These are phyloP conservation scores for Verticillium alfalfae DNA, from an alignment of 2,329 filamentous ascomycete species.

Conservation along the genomic window DNA sequence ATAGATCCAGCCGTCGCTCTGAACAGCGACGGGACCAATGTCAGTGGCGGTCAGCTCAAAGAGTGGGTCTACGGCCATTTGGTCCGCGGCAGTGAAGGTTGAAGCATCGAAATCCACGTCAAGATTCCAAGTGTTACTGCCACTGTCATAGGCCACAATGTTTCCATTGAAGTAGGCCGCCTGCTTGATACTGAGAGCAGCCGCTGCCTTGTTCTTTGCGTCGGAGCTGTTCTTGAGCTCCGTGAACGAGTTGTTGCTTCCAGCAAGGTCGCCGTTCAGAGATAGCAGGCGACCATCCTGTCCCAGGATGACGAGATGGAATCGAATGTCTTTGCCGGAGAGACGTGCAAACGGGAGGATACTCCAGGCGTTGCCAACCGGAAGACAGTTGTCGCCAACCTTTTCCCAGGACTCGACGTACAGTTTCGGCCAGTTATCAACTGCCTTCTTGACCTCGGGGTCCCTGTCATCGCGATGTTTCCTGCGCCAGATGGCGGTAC, in stretches of 20 bases:
- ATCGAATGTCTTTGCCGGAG: conserved; percentile 9
- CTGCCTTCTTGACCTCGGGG: not conserved
- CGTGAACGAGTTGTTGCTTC: not conserved
- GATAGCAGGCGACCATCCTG: not conserved
- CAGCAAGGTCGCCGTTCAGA: no score
- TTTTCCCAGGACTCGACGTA: not conserved
- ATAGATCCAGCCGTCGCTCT: not conserved
- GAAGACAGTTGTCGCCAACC: not conserved
- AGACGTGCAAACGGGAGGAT: not conserved
- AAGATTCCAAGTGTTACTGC: not conserved
- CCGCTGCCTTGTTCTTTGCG: not conserved
- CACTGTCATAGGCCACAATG: not conserved
- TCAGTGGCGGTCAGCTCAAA: not conserved
- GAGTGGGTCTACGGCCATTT: not conserved
- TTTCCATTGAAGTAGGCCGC: not conserved
- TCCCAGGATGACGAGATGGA: conserved; percentile 8
- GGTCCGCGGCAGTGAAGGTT: not conserved
- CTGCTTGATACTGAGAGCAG: not conserved
- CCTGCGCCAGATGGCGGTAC: not conserved
- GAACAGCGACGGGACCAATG: not conserved
- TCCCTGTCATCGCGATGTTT: not conserved
- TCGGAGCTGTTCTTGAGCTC: not conserved
- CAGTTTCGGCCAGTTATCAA: not conserved
- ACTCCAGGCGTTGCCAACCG: not conserved
- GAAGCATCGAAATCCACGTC: not conserved